A percentile compares a stretch with the other conserved stretches of the same genome.
phyloP scores from a whole-genome alignment of 495 filamentous ascomycete genomes.

The Hypoxylon lenormandii region DNA sequence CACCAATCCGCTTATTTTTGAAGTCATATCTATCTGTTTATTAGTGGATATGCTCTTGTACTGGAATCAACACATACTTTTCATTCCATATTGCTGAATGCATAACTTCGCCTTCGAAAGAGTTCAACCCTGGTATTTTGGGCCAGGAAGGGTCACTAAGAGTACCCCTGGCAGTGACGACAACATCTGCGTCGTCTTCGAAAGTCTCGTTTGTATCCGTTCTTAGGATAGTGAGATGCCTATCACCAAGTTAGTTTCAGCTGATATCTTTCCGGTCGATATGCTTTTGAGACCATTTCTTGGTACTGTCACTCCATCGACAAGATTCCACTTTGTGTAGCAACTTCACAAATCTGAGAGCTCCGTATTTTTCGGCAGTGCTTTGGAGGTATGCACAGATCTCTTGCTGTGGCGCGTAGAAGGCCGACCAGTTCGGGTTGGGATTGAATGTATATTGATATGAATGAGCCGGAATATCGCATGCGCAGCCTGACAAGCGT shows the following conservation, averaged over 20 bases:
- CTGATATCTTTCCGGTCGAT: not conserved
- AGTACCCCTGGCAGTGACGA: constrained; percentile 74
- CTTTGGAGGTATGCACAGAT: constrained; percentile 70
- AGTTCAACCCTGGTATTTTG: constrained; percentile 66
- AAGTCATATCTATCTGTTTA: constrained; percentile 58
- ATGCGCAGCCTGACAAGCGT: constrained; percentile 53
- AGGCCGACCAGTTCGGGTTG: constrained; percentile 71
- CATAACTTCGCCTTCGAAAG: constrained; percentile 69
- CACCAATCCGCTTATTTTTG: constrained; percentile 63
- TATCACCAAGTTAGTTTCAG: constrained; percentile 10
- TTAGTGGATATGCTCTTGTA: constrained; percentile 11
- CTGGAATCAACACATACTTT: constrained; percentile 16
- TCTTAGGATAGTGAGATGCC: constrained; percentile 38
- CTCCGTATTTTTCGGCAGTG: constrained; percentile 70
- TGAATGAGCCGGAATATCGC: constrained; percentile 62
- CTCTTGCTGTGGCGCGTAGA: constrained; percentile 74
- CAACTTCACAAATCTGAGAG: constrained; percentile 61
- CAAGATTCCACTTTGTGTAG: constrained; percentile 55
- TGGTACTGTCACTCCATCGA: constrained; percentile 66
- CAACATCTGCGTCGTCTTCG: constrained; percentile 64
- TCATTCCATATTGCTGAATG: constrained; percentile 66
- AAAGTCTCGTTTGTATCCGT: constrained; percentile 52
- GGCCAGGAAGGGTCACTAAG: constrained; percentile 71
- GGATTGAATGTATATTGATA: constrained; percentile 78
- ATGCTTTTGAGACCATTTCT: constrained; percentile 64